These are phyloP conservation scores for Leccinum insolens DNA, from an alignment of 1,284 basidiomycete genomes.

Conservation along the genomic window DNA sequence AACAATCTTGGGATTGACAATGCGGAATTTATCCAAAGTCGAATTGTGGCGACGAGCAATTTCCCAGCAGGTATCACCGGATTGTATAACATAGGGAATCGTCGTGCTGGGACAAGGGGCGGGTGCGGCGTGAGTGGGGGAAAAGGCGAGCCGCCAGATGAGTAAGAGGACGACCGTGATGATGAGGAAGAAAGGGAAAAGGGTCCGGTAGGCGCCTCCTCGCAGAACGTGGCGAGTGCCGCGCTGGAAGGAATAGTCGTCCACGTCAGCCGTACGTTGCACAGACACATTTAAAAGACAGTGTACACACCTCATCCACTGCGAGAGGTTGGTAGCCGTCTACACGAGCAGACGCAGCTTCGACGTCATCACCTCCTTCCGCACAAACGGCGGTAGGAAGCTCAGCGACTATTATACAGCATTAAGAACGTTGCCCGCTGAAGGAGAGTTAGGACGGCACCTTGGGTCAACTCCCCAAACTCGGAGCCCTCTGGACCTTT, in stretches of 20 bases:
- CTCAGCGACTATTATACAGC: constrained; percentile 24
- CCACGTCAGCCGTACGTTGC: constrained; percentile 15
- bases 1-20: constrained; percentile 55
- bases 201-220: constrained; percentile 54
- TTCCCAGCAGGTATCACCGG: constrained; percentile 74
- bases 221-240: constrained; percentile 37
- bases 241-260: constrained; percentile 28
- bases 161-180: constrained; percentile 67
- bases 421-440: not conserved
- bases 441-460: constrained; percentile 30
- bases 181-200: constrained; percentile 76
- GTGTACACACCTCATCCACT: constrained; percentile 50
- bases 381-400: constrained; percentile 22
- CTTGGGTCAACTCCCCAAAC: constrained; percentile 56
- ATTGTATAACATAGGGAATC: constrained; percentile 51
- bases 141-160: constrained; percentile 61
- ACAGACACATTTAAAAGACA: constrained; percentile 2
- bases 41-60: constrained; percentile 55
- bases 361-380: constrained; percentile 49
- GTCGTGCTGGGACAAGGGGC: constrained; percentile 52
- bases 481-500: constrained; percentile 53
- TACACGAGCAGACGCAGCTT: constrained; percentile 50
- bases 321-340: constrained; percentile 62
- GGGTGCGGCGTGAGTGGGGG: constrained; percentile 40
- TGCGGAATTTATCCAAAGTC: constrained; percentile 54